phyloP scores from a whole-genome alignment of 164 flowering plant species.

The Dillenia turbinata region DNA sequence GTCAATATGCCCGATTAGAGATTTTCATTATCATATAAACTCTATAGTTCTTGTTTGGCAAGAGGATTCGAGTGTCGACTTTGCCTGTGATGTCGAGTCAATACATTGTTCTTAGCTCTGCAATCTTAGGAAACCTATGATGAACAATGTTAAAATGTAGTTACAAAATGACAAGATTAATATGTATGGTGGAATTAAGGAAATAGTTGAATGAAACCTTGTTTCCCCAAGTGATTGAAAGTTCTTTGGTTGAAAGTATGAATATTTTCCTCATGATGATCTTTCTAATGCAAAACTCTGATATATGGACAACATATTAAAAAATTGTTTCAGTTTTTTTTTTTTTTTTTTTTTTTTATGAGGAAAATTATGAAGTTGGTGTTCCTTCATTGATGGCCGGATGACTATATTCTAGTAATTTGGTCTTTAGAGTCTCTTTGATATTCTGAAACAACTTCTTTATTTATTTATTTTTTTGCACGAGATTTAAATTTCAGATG shows the following conservation, averaged over 20 bases:
- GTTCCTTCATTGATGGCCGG: no score
- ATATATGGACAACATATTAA: no score
- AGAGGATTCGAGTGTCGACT: conserved; percentile 29
- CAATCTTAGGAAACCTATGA: conserved; percentile 46
- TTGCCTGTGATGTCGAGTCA: conserved; percentile 57
- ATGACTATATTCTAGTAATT: no score
- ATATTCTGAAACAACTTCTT: no score
- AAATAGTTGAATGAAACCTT: conserved; percentile 21
- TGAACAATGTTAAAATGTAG: no score
- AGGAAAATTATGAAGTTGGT: no score
- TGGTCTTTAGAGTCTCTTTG: no score
- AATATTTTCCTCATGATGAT: conserved; percentile 31
- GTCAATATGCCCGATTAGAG: conserved; percentile 36
- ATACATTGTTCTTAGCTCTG: conserved; percentile 40
- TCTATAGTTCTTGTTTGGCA: conserved; percentile 38
- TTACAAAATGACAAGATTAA: no score
- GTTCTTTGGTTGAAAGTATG: conserved; percentile 40
- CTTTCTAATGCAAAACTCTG: conserved; percentile 39
- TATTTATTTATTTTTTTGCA: no score
- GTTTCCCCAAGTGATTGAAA: conserved; percentile 44
- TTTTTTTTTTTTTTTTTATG: no score
- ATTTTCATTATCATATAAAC: conserved; percentile 46
- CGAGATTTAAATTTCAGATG: no score
- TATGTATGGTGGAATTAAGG: not conserved
- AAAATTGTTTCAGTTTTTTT: no score